These are phyloP conservation scores for Termitomyces sp. DNA, from an alignment of 768 basidiomycete species.

Conservation along the genomic window DNA sequence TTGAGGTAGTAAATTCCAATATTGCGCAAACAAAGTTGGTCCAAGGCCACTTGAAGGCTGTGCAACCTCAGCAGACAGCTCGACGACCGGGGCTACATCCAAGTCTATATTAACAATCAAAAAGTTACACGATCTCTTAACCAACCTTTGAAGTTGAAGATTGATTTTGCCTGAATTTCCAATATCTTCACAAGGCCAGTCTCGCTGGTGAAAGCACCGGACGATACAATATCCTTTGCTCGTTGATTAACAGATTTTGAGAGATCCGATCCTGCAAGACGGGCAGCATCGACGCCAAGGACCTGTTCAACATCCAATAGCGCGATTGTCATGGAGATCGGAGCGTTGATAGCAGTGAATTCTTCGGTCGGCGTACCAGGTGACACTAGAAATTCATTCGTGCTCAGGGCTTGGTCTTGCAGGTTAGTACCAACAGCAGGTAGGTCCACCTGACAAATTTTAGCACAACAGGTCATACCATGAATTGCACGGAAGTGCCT, in stretches of 20 bases:
- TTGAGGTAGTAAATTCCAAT: constrained; percentile 13
- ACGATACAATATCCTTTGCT: constrained; percentile 9
- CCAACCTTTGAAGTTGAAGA: constrained; percentile 6
- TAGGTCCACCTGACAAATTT: constrained; percentile 3
- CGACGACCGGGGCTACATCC: constrained; percentile 10
- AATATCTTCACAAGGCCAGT: constrained; percentile 7
- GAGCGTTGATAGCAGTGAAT: constrained; percentile 4
- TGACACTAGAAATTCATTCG: not conserved
- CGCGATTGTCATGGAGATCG: not conserved
- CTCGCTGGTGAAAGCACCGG: constrained; percentile 11
- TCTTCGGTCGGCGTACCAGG: not conserved
- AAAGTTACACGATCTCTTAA: not conserved
- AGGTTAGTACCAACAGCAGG: constrained; percentile 13
- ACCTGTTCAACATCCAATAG: constrained; percentile 9
- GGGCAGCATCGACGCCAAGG: constrained; percentile 1
- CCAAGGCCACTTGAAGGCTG: not conserved
- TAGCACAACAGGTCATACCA: not conserved
- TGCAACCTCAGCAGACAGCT: not conserved
- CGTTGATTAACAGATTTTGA: not conserved
- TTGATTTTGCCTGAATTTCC: constrained; percentile 5
- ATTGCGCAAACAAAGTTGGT: not conserved
- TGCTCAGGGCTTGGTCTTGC: constrained; percentile 11
- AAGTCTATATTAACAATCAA: not conserved
- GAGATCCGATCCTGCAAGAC: not conserved
- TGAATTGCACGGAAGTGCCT: not conserved